Conservation (phyloP, 345 rosid species). For the Salix koriyanagi region DNA sequence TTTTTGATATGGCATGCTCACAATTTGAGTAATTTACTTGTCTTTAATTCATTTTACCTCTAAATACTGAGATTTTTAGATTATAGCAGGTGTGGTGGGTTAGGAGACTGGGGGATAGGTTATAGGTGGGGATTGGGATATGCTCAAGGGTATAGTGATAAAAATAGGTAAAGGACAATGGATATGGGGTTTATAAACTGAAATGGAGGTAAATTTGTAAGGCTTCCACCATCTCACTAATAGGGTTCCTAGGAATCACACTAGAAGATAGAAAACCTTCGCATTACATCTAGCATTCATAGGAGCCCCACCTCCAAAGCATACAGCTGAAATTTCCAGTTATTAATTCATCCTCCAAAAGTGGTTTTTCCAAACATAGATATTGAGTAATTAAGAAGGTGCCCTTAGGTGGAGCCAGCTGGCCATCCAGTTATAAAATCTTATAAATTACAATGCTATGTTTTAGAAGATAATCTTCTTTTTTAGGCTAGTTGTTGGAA, state of each 20-base stretch:
- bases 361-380: background rate
- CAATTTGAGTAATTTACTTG: background rate
- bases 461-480: background rate
- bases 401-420: background rate
- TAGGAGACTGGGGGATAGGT: background rate
- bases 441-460: background rate
- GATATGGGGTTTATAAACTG: background rate
- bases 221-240: background rate
- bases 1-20: background rate
- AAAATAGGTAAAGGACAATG: background rate
- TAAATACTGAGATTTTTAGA: background rate
- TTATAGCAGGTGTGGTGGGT: background rate
- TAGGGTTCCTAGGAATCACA: background rate
- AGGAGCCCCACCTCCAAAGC: background rate
- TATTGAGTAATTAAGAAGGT: background rate
- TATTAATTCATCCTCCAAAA: background rate
- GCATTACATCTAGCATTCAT: background rate
- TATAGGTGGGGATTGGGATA: background rate
- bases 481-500: background rate
- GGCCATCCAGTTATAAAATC: background rate
- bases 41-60: background rate
- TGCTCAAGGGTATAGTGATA: background rate
- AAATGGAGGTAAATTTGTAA: background rate
- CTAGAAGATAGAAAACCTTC: background rate
- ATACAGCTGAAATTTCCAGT: background rate